Percentiles rank a stretch among this genome's conserved stretches.
These are phyloP conservation scores for Triticum timopheevii DNA, from an alignment of 176 grass and related monocot genomes.

Conservation along the genomic window DNA sequence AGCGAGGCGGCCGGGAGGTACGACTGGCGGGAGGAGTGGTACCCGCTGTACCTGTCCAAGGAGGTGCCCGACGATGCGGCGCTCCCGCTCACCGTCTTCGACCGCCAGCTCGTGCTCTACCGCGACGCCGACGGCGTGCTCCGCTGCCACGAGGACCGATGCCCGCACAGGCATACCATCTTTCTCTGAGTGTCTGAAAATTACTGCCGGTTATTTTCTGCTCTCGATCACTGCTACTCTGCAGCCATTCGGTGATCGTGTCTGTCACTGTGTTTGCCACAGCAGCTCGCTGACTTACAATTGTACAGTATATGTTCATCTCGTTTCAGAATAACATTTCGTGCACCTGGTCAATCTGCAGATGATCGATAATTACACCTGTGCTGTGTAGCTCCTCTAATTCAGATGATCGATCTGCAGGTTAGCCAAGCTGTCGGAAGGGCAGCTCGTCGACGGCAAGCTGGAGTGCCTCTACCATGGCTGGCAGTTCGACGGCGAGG, in stretches of 20 bases:
- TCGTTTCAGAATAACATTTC: neutral
- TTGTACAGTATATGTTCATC: neutral
- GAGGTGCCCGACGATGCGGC: constrained; percentile 79
- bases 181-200: too few species aligned
- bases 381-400: too few species aligned
- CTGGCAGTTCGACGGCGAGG: constrained; percentile 93
- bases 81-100: constrained; percentile 79
- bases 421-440: constrained; percentile 88
- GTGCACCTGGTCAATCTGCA: too few species aligned
- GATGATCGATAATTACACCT: too few species aligned
- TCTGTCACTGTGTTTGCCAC: neutral
- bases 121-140: constrained; percentile 68
- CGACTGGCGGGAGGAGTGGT: constrained; percentile 96
- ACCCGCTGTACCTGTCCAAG: constrained; percentile 75
- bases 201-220: too few species aligned
- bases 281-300: neutral
- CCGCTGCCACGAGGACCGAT: constrained; percentile 85
- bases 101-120: constrained; percentile 87
- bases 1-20: constrained; percentile 40
- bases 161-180: constrained; percentile 41
- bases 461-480: constrained; percentile 97
- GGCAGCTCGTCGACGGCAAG: constrained; percentile 78
- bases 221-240: too few species aligned
- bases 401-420: constrained; percentile 10
- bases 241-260: neutral